phyloP scores from a whole-genome alignment of 441 rosid species.

The Populus hybrid region DNA sequence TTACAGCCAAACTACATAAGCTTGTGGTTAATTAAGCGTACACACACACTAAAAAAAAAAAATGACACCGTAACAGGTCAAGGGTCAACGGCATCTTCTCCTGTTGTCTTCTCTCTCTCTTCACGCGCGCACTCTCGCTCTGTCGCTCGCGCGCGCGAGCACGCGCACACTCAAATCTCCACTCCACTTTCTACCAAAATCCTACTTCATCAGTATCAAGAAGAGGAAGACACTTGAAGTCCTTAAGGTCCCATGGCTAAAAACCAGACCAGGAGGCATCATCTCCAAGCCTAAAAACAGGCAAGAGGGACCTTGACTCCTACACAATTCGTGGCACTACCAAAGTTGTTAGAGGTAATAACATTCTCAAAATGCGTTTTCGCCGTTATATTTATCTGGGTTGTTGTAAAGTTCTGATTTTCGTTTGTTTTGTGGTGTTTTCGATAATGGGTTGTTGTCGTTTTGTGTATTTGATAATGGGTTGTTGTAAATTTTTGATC shows the following conservation, averaged over 20 bases:
- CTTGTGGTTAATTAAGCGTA: neutral
- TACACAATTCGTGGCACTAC: slow-evolving; percentile 75
- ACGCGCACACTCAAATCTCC: no score
- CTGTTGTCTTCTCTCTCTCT: neutral
- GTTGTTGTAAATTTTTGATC: neutral
- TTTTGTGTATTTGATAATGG: neutral
- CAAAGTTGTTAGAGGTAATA: slow-evolving; percentile 67
- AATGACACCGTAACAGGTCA: neutral
- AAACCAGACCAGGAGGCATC: slow-evolving; percentile 66
- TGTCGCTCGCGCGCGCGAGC: no score
- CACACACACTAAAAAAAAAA: neutral
- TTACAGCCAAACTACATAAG: neutral
- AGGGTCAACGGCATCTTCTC: neutral
- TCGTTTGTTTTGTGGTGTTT: neutral
- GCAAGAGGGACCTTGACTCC: no score
- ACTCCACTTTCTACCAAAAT: neutral
- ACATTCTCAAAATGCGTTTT: neutral
- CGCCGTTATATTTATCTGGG: neutral
- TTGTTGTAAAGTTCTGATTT: neutral
- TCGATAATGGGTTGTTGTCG: neutral
- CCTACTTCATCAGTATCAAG: neutral
- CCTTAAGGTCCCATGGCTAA: slow-evolving; percentile 47
- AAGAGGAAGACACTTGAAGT: neutral
- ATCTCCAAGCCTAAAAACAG: slow-evolving; percentile 53
- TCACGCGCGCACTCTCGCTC: no score